phyloP scores from a whole-genome alignment of 306 rosid species.

The Glycine soja region DNA sequence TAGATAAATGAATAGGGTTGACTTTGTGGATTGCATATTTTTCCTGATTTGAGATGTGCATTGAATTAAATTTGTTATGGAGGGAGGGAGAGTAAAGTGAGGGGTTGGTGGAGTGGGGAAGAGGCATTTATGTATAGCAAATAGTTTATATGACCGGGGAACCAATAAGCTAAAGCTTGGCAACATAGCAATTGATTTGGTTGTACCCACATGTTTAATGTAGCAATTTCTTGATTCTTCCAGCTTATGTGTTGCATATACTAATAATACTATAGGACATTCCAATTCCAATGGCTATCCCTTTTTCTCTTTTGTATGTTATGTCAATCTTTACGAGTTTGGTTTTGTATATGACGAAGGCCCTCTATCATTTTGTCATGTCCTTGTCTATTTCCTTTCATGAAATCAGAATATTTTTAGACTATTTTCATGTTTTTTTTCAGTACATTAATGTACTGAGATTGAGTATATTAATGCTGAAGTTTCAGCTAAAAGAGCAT shows the following conservation, averaged over 20 bases:
- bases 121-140: constrained; percentile 32
- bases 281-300: constrained; percentile 6
- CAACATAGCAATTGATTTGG: constrained; percentile 40
- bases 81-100: constrained; percentile 30
- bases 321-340: background rate
- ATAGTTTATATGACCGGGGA: constrained; percentile 43
- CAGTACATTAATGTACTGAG: too few relatives aligned
- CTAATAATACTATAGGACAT: constrained; percentile 18
- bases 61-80: constrained; percentile 25
- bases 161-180: constrained; percentile 51
- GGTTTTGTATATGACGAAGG: constrained; percentile 25
- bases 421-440: too few relatives aligned
- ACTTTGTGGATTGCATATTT: too few relatives aligned
- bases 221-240: constrained; percentile 6
- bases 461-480: too few relatives aligned
- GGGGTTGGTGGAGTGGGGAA: constrained; percentile 50
- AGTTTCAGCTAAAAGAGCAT: too few relatives aligned
- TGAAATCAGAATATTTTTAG: background rate
- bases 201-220: constrained; percentile 28
- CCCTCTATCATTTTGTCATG: constrained; percentile 42
- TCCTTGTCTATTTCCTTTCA: constrained; percentile 38
- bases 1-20: too few relatives aligned
- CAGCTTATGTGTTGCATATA: background rate
- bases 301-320: constrained; percentile 29
- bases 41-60: too few relatives aligned